Evolutionary conservation across 2,329 filamentous ascomycete species (phyloP).

Genomic region (Calonectria montana): DNA sequence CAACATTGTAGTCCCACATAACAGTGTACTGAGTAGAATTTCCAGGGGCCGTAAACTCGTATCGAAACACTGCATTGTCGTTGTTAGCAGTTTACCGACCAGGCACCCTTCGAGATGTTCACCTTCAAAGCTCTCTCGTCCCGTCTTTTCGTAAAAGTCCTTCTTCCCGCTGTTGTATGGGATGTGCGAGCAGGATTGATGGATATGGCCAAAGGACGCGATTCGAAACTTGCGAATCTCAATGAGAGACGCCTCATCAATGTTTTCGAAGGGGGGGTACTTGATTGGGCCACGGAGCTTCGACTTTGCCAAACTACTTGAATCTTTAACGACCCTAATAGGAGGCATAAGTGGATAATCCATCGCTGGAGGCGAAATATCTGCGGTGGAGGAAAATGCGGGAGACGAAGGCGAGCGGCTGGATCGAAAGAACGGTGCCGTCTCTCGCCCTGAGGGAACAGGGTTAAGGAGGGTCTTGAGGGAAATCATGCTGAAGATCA

Average conservation of each 20-base stretch:
- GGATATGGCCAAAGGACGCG: constrained; percentile 72
- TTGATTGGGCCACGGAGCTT: constrained; percentile 75
- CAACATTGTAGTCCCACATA: constrained; percentile 98
- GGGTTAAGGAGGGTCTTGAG: constrained; percentile 76
- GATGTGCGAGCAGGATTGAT: constrained; percentile 77
- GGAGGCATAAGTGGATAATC: constrained; percentile 27
- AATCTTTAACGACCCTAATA: constrained; percentile 58
- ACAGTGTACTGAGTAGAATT: constrained; percentile 77
- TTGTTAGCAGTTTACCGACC: background rate
- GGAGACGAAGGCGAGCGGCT: constrained; percentile 47
- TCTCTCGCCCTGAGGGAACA: constrained; percentile 56
- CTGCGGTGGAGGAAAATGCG: constrained; percentile 23
- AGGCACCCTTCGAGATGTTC: constrained; percentile 34
- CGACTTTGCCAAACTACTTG: constrained; percentile 60
- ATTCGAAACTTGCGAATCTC: constrained; percentile 75
- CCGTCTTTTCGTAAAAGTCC: constrained; percentile 86
- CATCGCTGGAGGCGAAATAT: constrained; percentile 15
- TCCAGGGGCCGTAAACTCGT: constrained; percentile 79
- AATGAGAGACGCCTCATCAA: constrained; percentile 66
- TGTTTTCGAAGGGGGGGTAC: constrained; percentile 78
- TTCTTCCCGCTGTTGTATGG: constrained; percentile 97
- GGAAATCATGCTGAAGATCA: constrained; percentile 66
- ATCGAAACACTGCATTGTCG: constrained; percentile 53
- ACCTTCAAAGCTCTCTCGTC: constrained; percentile 91
- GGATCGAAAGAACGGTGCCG: constrained; percentile 49